Base-by-base conservation (phyloP, 208 protist genomes). In the Tetramitus jugosus region DNA sequence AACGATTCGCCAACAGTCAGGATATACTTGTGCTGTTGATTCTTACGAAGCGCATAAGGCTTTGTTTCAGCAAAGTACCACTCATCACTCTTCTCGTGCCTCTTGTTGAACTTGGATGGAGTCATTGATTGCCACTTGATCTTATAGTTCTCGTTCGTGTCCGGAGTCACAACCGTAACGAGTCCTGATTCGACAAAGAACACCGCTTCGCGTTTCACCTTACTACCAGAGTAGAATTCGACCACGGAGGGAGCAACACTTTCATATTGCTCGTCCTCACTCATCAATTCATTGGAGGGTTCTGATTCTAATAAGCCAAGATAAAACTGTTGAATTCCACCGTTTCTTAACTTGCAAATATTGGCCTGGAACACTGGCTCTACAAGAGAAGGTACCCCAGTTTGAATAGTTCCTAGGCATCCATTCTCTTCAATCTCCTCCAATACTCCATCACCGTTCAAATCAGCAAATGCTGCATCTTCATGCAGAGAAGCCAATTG, bases 401-500 rank as follows among this genome's bases (percentile, higher is more conserved):
- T 53, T 53, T 74, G n/a, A 53, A 74, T 53, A 14, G 8, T 45
- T 33, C 29, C 67, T n/a, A 29, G 46, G 35, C 67, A 74, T n/a
- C 10, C 26, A 39, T 37, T 4, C 39, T 43, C 43, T 52, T 31
- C 17, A 65, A 81, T 56, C 20, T 17, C 6, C 52, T 82, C 79
- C 8, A 82, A 35, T 17, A 80, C 40, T 29, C 23, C 35, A 79
- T 94, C 89, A 64, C 92, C 88, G 80, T 94, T 92, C 60, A 95
- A 84, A 84, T 95, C 91, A 77, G 92, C 80, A 81, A 93, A 95
- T 68, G 68, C 83, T 20, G 84, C 83, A n/a, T 79, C 64, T 45
- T 83, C 76, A 45, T 86, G 84, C 42, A 95, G 84, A 31, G 91
- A 90, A 35, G 78, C 76, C 1, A 95, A 80, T 43, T 69, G 39